These are phyloP conservation scores for Cicer pinnatifidum DNA, from an alignment of 306 rosid species.

Conservation along the genomic window DNA sequence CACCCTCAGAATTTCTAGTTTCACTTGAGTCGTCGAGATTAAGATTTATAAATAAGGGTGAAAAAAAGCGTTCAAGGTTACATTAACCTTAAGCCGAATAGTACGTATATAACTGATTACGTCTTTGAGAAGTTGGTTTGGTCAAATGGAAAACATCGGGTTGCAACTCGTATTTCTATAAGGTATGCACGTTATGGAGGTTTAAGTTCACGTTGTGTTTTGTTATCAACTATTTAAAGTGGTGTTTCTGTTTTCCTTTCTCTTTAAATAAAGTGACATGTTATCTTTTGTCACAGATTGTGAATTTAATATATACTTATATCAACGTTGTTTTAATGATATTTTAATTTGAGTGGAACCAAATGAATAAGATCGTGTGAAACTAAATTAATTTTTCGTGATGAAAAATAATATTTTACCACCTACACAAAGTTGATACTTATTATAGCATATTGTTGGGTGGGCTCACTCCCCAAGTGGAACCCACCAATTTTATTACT, in stretches of 20 bases:
- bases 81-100: constrained; percentile 14
- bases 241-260: background rate
- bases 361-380: too few relatives aligned
- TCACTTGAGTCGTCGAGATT: constrained; percentile 46
- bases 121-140: constrained; percentile 52
- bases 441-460: too few relatives aligned
- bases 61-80: constrained; percentile 52
- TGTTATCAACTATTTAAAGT: background rate
- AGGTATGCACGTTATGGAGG: background rate
- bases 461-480: too few relatives aligned
- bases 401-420: too few relatives aligned
- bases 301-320: too few relatives aligned
- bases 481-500: too few relatives aligned
- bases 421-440: too few relatives aligned
- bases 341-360: too few relatives aligned
- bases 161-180: constrained; percentile 53
- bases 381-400: too few relatives aligned
- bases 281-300: too few relatives aligned
- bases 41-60: constrained; percentile 50
- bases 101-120: background rate
- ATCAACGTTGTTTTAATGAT: too few relatives aligned
- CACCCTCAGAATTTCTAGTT: constrained; percentile 49
- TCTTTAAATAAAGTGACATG: too few relatives aligned
- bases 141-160: constrained; percentile 52
- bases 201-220: background rate